Conservation (phyloP, 169 alveolate genomes). For the Babesia sp. region DNA sequence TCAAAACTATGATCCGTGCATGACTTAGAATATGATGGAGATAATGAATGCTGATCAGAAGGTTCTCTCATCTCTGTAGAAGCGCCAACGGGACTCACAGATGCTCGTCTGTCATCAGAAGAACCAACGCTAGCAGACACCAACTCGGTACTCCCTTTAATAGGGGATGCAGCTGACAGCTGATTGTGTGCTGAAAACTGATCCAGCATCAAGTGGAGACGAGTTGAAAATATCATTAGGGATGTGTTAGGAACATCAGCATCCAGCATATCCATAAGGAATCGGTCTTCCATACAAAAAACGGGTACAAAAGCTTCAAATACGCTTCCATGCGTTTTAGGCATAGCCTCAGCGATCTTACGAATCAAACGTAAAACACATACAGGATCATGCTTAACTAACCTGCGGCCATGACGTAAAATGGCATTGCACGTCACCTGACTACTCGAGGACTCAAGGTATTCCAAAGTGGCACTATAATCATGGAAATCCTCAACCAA, state of each 20-base stretch:
- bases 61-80: neutral
- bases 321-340: slow-evolving; percentile 10
- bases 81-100: neutral
- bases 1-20: neutral
- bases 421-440: slow-evolving; percentile 43
- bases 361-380: slow-evolving; percentile 23
- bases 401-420: slow-evolving; percentile 37
- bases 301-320: slow-evolving; percentile 41
- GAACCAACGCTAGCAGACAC: neutral
- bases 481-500: slow-evolving; percentile 62
- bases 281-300: slow-evolving; percentile 38
- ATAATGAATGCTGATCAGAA: neutral
- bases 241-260: neutral
- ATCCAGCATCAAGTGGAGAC: slow-evolving; percentile 32
- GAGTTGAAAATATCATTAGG: slow-evolving; percentile 21
- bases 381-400: slow-evolving; percentile 31
- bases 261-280: slow-evolving; percentile 41
- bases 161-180: neutral
- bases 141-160: neutral
- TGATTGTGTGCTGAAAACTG: neutral
- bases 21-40: neutral
- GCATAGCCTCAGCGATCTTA: slow-evolving; percentile 15
- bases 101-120: neutral
- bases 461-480: slow-evolving; percentile 35
- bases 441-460: slow-evolving; percentile 9